Conservation (phyloP, 2,329 filamentous ascomycete genomes). For the Pezizomycotina sp. region DNA sequence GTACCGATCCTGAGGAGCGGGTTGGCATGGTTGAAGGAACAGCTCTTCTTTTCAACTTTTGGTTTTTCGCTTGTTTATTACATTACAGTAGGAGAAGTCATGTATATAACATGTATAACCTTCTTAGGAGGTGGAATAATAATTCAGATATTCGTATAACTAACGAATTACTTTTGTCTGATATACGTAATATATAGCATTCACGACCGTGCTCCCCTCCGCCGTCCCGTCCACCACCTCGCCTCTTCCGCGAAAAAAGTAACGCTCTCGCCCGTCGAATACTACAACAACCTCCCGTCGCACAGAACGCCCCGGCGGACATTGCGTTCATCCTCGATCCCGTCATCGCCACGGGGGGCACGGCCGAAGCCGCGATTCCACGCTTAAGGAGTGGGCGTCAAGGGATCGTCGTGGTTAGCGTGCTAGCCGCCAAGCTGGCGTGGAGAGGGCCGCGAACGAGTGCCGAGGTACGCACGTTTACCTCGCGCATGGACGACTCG, state of each 20-base stretch:
- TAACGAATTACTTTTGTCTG: neutral
- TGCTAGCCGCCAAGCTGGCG: constrained; percentile 60
- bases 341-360: constrained; percentile 84
- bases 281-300: constrained; percentile 86
- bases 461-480: constrained; percentile 70
- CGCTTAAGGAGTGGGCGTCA: constrained; percentile 73
- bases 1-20: constrained; percentile 89
- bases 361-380: constrained; percentile 75
- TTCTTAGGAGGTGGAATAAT: too few species aligned
- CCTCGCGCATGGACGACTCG: constrained; percentile 57
- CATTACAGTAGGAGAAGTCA: too few species aligned
- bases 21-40: constrained; percentile 75
- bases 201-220: constrained; percentile 64
- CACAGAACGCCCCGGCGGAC: constrained; percentile 34
- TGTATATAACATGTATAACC: too few species aligned
- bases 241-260: constrained; percentile 84
- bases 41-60: constrained; percentile 7
- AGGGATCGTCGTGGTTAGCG: constrained; percentile 56
- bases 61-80: neutral
- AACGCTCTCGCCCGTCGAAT: constrained; percentile 78
- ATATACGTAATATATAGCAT: constrained; percentile 34
- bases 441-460: constrained; percentile 52
- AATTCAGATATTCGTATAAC: too few species aligned
- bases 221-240: constrained; percentile 81
- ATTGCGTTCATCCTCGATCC: constrained; percentile 80